Percentiles rank a stretch among this genome's conserved stretches.
These are phyloP conservation scores for Echium plantagineum DNA, from an alignment of 257 asterid species.

Conservation along the genomic window DNA sequence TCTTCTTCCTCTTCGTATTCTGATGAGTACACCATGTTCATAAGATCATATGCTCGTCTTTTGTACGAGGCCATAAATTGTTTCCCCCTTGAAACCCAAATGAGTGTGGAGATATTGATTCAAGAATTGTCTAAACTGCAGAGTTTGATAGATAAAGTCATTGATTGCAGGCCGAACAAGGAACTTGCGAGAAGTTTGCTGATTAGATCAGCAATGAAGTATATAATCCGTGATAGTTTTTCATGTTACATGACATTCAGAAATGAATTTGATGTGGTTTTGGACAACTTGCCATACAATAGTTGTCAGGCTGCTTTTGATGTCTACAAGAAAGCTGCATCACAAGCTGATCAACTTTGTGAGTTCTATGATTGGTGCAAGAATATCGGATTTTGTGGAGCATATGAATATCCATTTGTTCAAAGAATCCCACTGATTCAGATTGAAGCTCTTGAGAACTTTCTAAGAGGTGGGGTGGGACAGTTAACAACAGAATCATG, in stretches of 20 bases:
- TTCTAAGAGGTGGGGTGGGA: constrained; percentile 56
- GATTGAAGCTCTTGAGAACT: constrained; percentile 40
- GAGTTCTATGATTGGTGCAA: constrained; percentile 26
- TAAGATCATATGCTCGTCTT: constrained; percentile 48
- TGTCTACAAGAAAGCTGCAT: constrained; percentile 48
- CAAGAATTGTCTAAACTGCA: constrained; percentile 42
- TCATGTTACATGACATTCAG: constrained; percentile 27
- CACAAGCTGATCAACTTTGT: constrained; percentile 34
- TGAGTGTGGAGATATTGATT: constrained; percentile 11
- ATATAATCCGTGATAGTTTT: constrained; percentile 44
- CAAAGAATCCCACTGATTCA: constrained; percentile 46
- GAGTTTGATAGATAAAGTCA: constrained; percentile 39
- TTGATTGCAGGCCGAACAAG: constrained; percentile 47
- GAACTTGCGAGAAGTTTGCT: constrained; percentile 32
- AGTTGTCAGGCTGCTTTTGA: constrained; percentile 35
- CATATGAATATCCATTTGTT: constrained; percentile 41
- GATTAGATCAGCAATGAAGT: constrained; percentile 39
- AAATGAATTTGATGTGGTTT: constrained; percentile 27
- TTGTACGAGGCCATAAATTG: constrained; percentile 48
- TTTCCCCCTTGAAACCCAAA: constrained; percentile 4
- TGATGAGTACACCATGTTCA: constrained; percentile 35
- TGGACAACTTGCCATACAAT: constrained; percentile 41
- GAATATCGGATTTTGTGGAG: constrained; percentile 22
- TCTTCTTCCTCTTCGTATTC: constrained; percentile 37
- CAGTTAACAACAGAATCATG: constrained; percentile 26